Conservation (phyloP, 2,329 filamentous ascomycete species). For the Chaetomium sp. region DNA sequence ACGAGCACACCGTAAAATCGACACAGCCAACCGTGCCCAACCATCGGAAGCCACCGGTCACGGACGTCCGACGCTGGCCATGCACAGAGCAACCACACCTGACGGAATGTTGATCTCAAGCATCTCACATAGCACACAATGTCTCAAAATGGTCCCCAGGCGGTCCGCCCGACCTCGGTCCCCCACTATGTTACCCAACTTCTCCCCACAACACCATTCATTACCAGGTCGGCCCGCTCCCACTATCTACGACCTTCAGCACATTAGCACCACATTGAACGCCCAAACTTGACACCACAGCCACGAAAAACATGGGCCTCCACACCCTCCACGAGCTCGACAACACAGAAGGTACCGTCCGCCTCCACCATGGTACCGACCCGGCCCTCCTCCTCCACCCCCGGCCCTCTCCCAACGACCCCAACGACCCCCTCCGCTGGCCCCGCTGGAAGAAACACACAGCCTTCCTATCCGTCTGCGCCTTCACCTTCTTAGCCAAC, state of each 20-base stretch:
- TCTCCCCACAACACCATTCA: too few relatives aligned
- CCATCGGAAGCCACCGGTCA: too few relatives aligned
- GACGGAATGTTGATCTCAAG: too few relatives aligned
- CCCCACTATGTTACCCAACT: too few relatives aligned
- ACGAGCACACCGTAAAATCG: too few relatives aligned
- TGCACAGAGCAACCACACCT: too few relatives aligned
- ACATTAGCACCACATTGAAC: neutral
- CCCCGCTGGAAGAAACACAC: slow-evolving; percentile 39
- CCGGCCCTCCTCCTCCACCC: slow-evolving; percentile 35
- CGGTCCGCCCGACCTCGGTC: too few relatives aligned
- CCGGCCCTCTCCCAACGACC: slow-evolving; percentile 36
- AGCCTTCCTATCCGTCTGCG: slow-evolving; percentile 35
- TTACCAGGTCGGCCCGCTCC: neutral
- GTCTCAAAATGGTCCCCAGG: too few relatives aligned
- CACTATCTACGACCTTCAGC: neutral
- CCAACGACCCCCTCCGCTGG: slow-evolving; percentile 44
- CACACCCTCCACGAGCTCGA: slow-evolving; percentile 26
- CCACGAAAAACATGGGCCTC: slow-evolving; percentile 15
- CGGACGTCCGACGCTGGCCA: too few relatives aligned
- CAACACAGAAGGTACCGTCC: slow-evolving; percentile 42
- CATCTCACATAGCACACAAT: too few relatives aligned
- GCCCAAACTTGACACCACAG: neutral
- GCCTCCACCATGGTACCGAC: slow-evolving; percentile 19
- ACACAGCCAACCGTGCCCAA: too few relatives aligned
- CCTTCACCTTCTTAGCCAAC: slow-evolving; percentile 42